Evolutionary conservation across 768 basidiomycete genomes (phyloP).

Genomic region (Trametes elegans): DNA sequence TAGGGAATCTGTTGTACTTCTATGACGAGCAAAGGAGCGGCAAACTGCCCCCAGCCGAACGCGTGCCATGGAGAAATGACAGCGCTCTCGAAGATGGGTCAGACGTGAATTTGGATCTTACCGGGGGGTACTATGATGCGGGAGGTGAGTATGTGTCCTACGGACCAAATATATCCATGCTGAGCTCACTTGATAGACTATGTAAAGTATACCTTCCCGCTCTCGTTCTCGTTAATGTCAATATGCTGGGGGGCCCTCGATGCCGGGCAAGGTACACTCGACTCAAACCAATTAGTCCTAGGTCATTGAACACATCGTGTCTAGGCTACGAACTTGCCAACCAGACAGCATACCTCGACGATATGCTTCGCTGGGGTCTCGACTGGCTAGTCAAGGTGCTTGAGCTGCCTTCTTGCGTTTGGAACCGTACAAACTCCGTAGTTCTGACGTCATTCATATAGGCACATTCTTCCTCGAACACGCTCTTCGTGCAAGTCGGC

Average conservation of each 20-base stretch:
- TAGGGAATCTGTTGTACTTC: conserved; percentile 83
- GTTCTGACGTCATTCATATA: conserved; percentile 30
- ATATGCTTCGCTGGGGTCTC: conserved; percentile 86
- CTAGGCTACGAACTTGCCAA: conserved; percentile 80
- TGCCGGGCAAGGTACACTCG: conserved; percentile 63
- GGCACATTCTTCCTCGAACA: conserved; percentile 76
- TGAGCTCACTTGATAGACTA: conserved; percentile 79
- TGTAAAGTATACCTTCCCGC: conserved; percentile 83
- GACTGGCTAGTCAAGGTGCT: conserved; percentile 88
- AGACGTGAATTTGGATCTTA: conserved; percentile 71
- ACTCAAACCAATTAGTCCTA: background rate
- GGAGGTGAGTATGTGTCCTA: conserved; percentile 55
- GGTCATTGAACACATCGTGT: background rate
- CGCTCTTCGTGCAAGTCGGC: conserved; percentile 77
- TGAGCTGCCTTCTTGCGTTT: background rate
- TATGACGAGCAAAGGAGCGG: conserved; percentile 93
- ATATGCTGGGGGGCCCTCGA: conserved; percentile 90
- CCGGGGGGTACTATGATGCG: conserved; percentile 91
- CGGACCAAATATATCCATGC: background rate
- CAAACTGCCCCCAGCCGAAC: conserved; percentile 58
- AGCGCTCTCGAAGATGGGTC: conserved; percentile 75
- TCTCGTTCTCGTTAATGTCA: conserved; percentile 85
- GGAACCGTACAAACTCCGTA: background rate
- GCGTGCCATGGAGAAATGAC: conserved; percentile 86
- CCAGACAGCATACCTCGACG: conserved; percentile 90